Conservation (phyloP, 805 yeast genomes). For the Candida coleopterorum region DNA sequence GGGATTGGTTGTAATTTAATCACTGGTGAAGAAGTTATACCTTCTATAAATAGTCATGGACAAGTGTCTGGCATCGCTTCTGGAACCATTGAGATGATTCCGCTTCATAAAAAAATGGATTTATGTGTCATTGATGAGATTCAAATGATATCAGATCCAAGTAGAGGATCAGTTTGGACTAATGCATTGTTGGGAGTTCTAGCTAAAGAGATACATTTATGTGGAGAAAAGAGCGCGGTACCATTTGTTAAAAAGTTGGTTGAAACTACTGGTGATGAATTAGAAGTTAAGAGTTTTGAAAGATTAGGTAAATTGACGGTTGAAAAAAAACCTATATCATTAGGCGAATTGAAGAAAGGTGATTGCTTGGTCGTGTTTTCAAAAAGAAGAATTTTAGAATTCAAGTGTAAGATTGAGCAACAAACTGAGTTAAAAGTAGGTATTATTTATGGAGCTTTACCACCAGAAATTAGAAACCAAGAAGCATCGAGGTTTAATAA, state of each 20-base stretch:
- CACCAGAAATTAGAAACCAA: conserved; percentile 87
- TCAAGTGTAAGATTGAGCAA: conserved; percentile 66
- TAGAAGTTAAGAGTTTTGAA: conserved; percentile 65
- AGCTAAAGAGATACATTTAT: conserved; percentile 82
- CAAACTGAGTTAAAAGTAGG: conserved; percentile 67
- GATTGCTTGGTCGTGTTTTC: conserved; percentile 91
- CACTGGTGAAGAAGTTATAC: conserved; percentile 93
- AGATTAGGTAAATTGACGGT: conserved; percentile 70
- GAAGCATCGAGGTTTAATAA: conserved; percentile 77
- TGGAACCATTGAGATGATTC: conserved; percentile 93
- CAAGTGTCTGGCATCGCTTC: conserved; percentile 70
- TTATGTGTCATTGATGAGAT: conserved; percentile 93
- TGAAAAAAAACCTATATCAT: conserved; percentile 30
- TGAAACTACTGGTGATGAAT: conserved; percentile 70
- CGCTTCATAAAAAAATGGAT: conserved; percentile 63
- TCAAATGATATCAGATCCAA: conserved; percentile 82
- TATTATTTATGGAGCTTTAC: conserved; percentile 90
- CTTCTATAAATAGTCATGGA: conserved; percentile 65
- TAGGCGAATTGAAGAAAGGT: conserved; percentile 52
- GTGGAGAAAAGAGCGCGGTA: conserved; percentile 91
- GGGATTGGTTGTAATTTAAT: conserved; percentile 73
- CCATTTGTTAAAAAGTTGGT: conserved; percentile 57
- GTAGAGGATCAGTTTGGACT: conserved; percentile 93
- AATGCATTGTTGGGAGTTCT: conserved; percentile 80
- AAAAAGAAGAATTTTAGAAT: conserved; percentile 62